Evolutionary conservation across 495 filamentous ascomycete genomes (phyloP).

Genomic region (Tuber indicum): DNA sequence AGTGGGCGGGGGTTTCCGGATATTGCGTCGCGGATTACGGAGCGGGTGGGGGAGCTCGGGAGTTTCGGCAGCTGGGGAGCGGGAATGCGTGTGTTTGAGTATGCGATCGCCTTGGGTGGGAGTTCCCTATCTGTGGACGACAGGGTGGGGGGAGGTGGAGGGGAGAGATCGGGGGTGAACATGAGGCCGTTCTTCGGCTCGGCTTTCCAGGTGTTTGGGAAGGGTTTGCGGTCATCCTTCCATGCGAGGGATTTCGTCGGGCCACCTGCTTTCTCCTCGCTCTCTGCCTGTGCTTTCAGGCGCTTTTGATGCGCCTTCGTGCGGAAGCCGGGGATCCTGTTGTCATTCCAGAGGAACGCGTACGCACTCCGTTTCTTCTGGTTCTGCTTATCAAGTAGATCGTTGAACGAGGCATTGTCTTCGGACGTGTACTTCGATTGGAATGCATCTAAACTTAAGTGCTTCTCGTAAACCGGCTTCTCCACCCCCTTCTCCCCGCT

Average conservation of each 20-base stretch:
- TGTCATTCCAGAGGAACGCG: conserved; percentile 78
- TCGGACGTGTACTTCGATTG: conserved; percentile 92
- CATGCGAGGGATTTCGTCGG: conserved; percentile 47
- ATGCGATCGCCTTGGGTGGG: conserved; percentile 65
- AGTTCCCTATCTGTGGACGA: conserved; percentile 37
- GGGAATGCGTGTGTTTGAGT: conserved; percentile 74
- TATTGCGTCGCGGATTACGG: conserved; percentile 79
- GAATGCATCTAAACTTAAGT: conserved; percentile 74
- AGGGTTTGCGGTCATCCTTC: conserved; percentile 64
- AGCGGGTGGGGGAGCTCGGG: conserved; percentile 73
- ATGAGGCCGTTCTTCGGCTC: conserved; percentile 77
- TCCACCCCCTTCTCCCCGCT: conserved; percentile 10
- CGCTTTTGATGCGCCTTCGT: conserved; percentile 73
- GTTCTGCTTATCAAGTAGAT: conserved; percentile 86
- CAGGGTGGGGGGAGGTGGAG: conserved; percentile 15
- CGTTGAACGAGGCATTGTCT: conserved; percentile 94
- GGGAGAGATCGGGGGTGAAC: conserved; percentile 63
- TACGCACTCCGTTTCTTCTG: conserved; percentile 71
- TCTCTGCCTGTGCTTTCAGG: conserved; percentile 38
- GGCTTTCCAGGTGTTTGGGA: conserved; percentile 68
- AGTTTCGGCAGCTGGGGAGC: conserved; percentile 43
- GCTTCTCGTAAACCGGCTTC: conserved; percentile 62
- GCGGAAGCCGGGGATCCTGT: conserved; percentile 80
- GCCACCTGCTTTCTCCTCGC: conserved; percentile 43
- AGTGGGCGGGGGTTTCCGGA: conserved; percentile 60